Percentiles rank a stretch among this genome's conserved stretches.
These are phyloP conservation scores for Hyaloscypha hepaticicola DNA, from an alignment of 495 filamentous ascomycete species.

Conservation along the genomic window DNA sequence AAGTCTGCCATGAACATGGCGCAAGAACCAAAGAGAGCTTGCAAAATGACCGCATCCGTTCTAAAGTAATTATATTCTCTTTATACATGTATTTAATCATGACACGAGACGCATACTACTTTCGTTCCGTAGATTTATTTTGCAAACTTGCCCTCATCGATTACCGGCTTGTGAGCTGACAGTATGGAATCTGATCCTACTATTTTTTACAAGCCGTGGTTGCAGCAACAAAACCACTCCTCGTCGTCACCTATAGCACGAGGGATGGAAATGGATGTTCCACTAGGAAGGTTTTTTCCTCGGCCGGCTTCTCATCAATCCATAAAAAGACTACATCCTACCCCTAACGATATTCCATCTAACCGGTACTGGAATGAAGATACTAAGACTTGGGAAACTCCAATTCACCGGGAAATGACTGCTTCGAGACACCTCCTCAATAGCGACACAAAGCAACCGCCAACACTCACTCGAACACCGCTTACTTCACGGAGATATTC, in stretches of 20 bases:
- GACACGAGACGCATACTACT: not conserved
- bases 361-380: not conserved
- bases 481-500: not conserved
- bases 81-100: not conserved
- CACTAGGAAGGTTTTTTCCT: not conserved
- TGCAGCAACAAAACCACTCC: not conserved
- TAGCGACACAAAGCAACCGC: not conserved
- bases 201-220: not conserved
- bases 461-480: not conserved
- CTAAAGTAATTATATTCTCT: not conserved
- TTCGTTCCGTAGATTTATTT: not conserved
- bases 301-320: not conserved
- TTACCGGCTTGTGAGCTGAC: not conserved
- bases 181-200: not conserved
- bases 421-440: not conserved
- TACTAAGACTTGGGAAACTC: not conserved
- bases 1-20: not conserved
- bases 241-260: not conserved
- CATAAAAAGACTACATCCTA: not conserved
- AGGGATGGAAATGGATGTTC: not conserved
- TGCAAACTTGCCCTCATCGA: not conserved
- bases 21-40: not conserved
- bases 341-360: not conserved
- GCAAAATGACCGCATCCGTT: not conserved
- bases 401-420: not conserved